Evolutionary conservation across 805 yeast genomes (phyloP).

Genomic region (Starmera quercuum): DNA sequence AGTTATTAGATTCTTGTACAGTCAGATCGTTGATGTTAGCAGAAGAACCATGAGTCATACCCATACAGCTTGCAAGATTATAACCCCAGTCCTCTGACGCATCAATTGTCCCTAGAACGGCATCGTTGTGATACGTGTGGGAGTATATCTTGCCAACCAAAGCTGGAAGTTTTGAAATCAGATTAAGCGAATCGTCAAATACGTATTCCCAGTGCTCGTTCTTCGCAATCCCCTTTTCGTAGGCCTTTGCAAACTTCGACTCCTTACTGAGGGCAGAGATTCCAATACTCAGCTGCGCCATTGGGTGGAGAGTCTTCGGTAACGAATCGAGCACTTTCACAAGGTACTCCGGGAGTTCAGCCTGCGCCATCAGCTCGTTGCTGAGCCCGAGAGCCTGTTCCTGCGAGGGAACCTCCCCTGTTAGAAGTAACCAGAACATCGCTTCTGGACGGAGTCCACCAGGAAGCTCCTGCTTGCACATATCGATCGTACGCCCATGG

Average conservation of each 20-base stretch:
- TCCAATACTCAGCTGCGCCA: constrained; percentile 77
- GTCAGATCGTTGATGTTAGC: constrained; percentile 21
- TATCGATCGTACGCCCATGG: constrained; percentile 70
- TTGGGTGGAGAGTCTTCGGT: constrained; percentile 69
- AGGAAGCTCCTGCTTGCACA: constrained; percentile 61
- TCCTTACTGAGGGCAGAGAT: constrained; percentile 66
- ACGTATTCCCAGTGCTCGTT: constrained; percentile 68
- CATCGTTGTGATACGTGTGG: constrained; percentile 49
- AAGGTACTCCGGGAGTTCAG: constrained; percentile 58
- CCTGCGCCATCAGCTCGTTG: constrained; percentile 56
- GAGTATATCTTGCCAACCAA: constrained; percentile 71
- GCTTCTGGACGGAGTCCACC: constrained; percentile 67
- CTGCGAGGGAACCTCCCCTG: constrained; percentile 63
- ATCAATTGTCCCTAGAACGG: constrained; percentile 44
- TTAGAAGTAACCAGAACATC: constrained; percentile 70
- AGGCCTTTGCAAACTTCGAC: constrained; percentile 64
- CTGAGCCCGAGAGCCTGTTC: constrained; percentile 50
- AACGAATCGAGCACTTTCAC: constrained; percentile 51
- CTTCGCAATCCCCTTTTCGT: constrained; percentile 63
- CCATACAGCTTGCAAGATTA: constrained; percentile 60
- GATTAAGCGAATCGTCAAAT: constrained; percentile 61
- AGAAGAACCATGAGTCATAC: constrained; percentile 37
- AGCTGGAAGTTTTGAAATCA: constrained; percentile 68
- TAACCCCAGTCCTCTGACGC: constrained; percentile 60
- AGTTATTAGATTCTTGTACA: constrained; percentile 40